Conservation (phyloP, 202 grass and related monocot genomes). For the Panicum virgatum region DNA sequence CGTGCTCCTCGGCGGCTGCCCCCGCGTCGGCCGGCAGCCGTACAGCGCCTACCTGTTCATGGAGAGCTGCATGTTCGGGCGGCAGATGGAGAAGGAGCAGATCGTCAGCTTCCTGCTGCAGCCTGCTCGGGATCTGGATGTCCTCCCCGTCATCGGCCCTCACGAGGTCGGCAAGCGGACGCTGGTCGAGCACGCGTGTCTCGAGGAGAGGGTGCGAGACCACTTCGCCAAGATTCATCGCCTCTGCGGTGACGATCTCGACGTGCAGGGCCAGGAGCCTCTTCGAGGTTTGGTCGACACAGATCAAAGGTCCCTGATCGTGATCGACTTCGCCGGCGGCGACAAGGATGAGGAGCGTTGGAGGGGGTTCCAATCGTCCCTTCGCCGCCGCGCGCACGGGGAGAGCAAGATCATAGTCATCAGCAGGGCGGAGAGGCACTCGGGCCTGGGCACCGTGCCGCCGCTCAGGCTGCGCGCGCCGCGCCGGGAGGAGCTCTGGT, state of each 20-base stretch:
- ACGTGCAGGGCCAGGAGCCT: background rate
- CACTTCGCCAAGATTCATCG: background rate
- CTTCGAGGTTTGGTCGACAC: background rate
- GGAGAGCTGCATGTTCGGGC: conserved; percentile 41
- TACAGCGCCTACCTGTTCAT: conserved; percentile 28
- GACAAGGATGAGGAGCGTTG: background rate
- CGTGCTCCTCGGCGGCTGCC: conserved; percentile 3
- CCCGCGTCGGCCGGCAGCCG: conserved; percentile 3
- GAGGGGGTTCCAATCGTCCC: background rate
- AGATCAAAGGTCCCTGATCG: background rate
- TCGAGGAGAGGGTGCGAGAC: background rate
- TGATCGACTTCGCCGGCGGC: background rate
- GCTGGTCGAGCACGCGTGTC: conserved; percentile 14
- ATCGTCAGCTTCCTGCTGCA: conserved; percentile 7
- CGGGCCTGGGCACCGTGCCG: background rate
- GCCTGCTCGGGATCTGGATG: background rate
- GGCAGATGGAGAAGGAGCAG: conserved; percentile 22
- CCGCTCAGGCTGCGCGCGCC: background rate
- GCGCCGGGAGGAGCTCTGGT: conserved; percentile 14
- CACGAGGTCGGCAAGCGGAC: conserved; percentile 18
- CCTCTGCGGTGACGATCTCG: background rate
- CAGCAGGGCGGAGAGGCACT: background rate
- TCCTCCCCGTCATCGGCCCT: background rate
- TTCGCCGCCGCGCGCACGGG: background rate
- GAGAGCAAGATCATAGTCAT: background rate